Evolutionary conservation across 2,329 filamentous ascomycete species (phyloP).

Genomic region (Trichoderma endophyticum): DNA sequence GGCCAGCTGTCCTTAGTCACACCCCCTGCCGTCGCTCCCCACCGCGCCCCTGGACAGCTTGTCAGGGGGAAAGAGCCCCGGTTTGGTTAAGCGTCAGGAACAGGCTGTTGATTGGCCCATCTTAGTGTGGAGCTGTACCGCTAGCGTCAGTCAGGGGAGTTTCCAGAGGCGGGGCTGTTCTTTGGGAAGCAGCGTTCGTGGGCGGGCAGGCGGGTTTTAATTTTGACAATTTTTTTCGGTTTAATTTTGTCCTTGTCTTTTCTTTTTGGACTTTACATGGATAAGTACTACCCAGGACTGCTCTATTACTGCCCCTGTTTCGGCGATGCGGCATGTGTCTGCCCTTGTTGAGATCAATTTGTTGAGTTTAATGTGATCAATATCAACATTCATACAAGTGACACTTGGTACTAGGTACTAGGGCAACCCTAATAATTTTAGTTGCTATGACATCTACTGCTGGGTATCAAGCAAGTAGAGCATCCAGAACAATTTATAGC

Average conservation of each 20-base stretch:
- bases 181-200: not conserved
- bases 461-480: not conserved
- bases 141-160: not conserved
- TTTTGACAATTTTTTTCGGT: not conserved
- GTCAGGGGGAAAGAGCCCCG: not conserved
- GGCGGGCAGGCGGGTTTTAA: not conserved
- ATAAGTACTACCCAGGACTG: not conserved
- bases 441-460: not conserved
- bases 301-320: not conserved
- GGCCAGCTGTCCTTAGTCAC: not conserved
- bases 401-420: not conserved
- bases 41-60: conserved; percentile 1
- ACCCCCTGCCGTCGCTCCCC: conserved; percentile 10
- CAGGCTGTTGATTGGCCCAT: conserved; percentile 40
- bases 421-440: not conserved
- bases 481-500: not conserved
- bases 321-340: not conserved
- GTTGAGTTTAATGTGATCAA: not conserved
- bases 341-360: not conserved
- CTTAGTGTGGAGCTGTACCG: conserved; percentile 23
- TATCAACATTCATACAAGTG: not conserved
- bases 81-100: conserved; percentile 39
- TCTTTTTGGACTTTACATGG: not conserved
- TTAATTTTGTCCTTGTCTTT: not conserved
- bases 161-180: not conserved